These are phyloP conservation scores for Sarcomyxa edulis DNA, from an alignment of 768 basidiomycete species.

Conservation along the genomic window DNA sequence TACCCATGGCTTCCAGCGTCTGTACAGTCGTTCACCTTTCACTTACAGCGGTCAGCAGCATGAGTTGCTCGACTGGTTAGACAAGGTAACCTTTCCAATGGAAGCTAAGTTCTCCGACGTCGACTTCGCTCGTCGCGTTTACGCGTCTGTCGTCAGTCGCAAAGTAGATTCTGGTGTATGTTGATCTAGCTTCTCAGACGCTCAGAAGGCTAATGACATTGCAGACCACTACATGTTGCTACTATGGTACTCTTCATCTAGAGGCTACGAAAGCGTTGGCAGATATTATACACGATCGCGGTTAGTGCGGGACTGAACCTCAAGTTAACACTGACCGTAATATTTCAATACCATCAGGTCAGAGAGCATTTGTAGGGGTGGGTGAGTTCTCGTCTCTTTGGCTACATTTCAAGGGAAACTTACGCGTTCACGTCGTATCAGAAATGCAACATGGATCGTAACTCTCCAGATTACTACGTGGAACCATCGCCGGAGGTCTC, in stretches of 20 bases:
- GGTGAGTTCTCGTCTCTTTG: constrained; percentile 17
- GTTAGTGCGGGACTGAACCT: constrained; percentile 34
- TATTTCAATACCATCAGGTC: constrained; percentile 37
- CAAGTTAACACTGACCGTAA: background rate
- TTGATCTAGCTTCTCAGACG: constrained; percentile 11
- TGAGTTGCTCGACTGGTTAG: constrained; percentile 87
- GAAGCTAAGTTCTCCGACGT: constrained; percentile 72
- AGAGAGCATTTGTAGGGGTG: constrained; percentile 84
- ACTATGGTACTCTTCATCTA: constrained; percentile 80
- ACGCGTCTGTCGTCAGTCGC: constrained; percentile 66
- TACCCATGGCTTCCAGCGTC: background rate
- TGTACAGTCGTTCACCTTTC: background rate
- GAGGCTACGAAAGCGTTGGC: constrained; percentile 80
- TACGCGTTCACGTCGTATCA: constrained; percentile 19
- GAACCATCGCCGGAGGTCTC: constrained; percentile 60
- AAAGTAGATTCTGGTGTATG: constrained; percentile 73
- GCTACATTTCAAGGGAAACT: background rate
- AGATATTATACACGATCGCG: constrained; percentile 59
- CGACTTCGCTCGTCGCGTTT: constrained; percentile 64
- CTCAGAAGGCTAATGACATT: background rate
- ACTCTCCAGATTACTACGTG: constrained; percentile 63
- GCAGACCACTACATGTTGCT: constrained; percentile 92
- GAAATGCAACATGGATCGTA: constrained; percentile 90
- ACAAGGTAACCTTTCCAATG: constrained; percentile 80
- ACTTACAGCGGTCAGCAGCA: constrained; percentile 69